Base-by-base conservation (phyloP, 2,329 filamentous ascomycete genomes). In the Pezicula radicicola region DNA sequence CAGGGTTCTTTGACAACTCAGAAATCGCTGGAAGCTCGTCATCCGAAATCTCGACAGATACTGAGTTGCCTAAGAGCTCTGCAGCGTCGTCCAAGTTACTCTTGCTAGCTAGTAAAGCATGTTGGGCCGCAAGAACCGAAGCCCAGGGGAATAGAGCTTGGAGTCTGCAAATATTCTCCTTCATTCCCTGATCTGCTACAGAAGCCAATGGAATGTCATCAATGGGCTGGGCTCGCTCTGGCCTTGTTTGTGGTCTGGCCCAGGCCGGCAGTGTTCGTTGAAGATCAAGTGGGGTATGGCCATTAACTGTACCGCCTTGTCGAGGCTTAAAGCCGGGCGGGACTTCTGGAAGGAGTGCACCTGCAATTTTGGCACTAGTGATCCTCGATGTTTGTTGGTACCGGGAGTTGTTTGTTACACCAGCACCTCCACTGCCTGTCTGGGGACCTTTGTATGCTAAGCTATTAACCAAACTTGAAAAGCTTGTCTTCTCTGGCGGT, bases 71-170 rank as follows among this genome's bases (percentile, higher is more conserved):
- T 37, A 84, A 60, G 48, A 71, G 67, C 3, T 72, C 70, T 52
- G 79, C 68, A 2, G 85, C 79, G 60, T 81, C 76, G 19, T 82
- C 75, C 51, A 75, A 77, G 53, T 81, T 76, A 1, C 80, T 78
- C 18, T 72, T 75, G 48, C 74, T 75, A 15, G 63, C 59, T 2
- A 75, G 49, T 25, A 88, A 66, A 5, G 79, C 77, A 51, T 79
- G 68, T 42, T 78, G 66, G 40, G 79, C 75, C 19, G 69, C 65
- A 25, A 71, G 58, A 5, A 85, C 46, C 25, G 63, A 68, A 0
- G 75, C 70, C 33, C 73, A 69, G 0, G 76, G 73, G 50, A 78
- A 70, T 37, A 86, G 70, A 1, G 61, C 68, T 50, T 68, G 63
- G 55, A 88, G 74, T 28, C 78, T 69, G 53, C 72, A 62, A 8